Base-by-base conservation (phyloP, 495 filamentous ascomycete species). In the Letharia lupina region DNA sequence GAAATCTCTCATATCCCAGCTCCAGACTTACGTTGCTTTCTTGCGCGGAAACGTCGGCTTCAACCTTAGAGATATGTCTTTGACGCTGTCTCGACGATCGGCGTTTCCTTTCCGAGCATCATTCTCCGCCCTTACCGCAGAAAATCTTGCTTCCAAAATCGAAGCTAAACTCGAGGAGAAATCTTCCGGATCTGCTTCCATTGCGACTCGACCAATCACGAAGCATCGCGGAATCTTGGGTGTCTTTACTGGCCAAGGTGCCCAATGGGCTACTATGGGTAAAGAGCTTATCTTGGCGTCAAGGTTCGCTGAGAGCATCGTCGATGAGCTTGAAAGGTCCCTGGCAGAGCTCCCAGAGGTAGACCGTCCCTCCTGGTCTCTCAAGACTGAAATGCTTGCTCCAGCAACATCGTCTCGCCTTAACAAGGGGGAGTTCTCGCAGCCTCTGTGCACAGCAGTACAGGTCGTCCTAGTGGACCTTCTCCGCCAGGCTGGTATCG, bases 381-480 rank as follows among this genome's bases (percentile, higher is more conserved):
- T 76, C 33, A 58, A 18, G 65, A 67, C 23, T 6, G 67, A 15
- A 23, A 20, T 42, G 35, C 23, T 31, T 64, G 70, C 40, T 2
- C 52, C 11, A 47, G 72, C 20, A 35, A 11, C 3, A 0, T 48
- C 45, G 9, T 48, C 45, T 23, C 45, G 45, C 45, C 18, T 48
- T 48, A 41, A 37, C 52, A 59, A 48, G 20, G 45, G 45, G 7
- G 45, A 48, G 45, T 48, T 69, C 18, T 67, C 68, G 20, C 76
- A 78, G 47, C 76, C 76, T 1, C 66, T 75, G 18, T 73, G 71
- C 31, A 78, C 76, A 4, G 74, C 74, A 9, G 56, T 78, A 0
- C 76, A 78, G 59, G 65, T 78, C 35, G 72, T 81, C 2, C 63
- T 89, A 59, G 80, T 83, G 0, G 81, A 85, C 52, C 71, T 89